Evolutionary conservation across 495 filamentous ascomycete genomes (phyloP), one percentile per base, ranked within the genome.

Genomic region (Geopyxis carbonaria): DNA sequence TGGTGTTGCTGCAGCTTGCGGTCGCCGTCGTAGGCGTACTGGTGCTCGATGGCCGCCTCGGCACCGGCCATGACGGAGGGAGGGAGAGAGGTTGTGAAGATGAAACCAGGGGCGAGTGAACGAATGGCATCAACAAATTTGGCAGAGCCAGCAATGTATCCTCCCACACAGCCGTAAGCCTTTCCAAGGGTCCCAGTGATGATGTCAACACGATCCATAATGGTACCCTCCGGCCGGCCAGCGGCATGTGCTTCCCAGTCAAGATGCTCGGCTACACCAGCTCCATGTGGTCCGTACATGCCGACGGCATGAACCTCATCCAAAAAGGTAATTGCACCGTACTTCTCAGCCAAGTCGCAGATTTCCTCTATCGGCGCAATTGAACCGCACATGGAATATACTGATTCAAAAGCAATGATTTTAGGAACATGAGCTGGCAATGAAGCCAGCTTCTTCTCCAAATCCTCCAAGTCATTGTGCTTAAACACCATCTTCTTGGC

Each of bases 301-400:
- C 89, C 89, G 16, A 97, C 89, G 23, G 89, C 89, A 60, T 97
- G 89, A 34, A 97, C 89, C 67, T 97, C 89, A 56, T 97, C 89
- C 57, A 93, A 63, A 61, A 97, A 95, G 49, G 89, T 97, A 47
- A 97, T 71, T 21, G 89, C 89, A 45, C 89, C 89, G 60, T 97
- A 97, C 61, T 93, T 93, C 39, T 95, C 85, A 10, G 89, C 85
- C 18, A 97, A 65, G 57, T 95, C 85, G 57, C 84, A 93, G 40
- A 97, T 95, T 56, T 78, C 73, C 61, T 83, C 82, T 45, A 97
- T 95, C 2, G 89, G 91, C 0, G 82, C 91, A 55, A 97, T 79
- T 16, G 82, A 91, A 44, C 89, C 89, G 60, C 91, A 97, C 89
- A 97, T 97, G 63, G 80, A 89, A 61, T 97, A 97, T 18, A 97